Evolutionary conservation across 306 rosid genomes (phyloP).

Genomic region (Trifolium repens): DNA sequence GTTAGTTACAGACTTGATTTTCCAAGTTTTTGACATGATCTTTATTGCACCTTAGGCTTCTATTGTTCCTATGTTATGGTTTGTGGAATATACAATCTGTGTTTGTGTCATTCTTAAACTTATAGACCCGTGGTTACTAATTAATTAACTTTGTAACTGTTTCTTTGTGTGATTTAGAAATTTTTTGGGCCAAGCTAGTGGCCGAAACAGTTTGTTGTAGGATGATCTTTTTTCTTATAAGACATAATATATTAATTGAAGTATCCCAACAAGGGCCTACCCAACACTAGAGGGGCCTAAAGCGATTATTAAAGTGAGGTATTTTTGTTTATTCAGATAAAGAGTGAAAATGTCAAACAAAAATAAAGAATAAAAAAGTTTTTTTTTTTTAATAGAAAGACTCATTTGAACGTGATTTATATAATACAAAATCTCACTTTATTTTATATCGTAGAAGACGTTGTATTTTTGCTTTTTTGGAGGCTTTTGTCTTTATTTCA

Average conservation of each 20-base stretch:
- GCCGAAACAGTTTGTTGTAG: not conserved
- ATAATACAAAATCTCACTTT: no score
- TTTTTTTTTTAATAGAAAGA: no score
- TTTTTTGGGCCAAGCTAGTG: constrained; percentile 39
- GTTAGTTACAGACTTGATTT: constrained; percentile 46
- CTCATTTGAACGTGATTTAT: no score
- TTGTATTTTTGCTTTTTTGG: no score
- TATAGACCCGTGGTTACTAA: constrained; percentile 43
- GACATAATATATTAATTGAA: no score
- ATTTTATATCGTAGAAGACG: no score
- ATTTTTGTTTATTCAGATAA: no score
- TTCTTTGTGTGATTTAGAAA: constrained; percentile 49
- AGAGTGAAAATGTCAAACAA: no score
- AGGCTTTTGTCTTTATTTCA: no score
- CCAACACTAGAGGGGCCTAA: no score
- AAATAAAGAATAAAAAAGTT: no score
- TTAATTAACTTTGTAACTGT: constrained; percentile 49
- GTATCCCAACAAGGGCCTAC: not conserved
- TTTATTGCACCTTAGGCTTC: constrained; percentile 49
- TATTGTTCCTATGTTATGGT: constrained; percentile 58
- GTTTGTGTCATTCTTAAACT: constrained; percentile 52
- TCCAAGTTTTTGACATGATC: constrained; percentile 54
- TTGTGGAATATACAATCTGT: constrained; percentile 50
- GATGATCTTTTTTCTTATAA: not conserved
- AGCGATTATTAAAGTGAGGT: no score